These are phyloP conservation scores for Vigna radiata DNA, from an alignment of 306 rosid species.

Conservation along the genomic window DNA sequence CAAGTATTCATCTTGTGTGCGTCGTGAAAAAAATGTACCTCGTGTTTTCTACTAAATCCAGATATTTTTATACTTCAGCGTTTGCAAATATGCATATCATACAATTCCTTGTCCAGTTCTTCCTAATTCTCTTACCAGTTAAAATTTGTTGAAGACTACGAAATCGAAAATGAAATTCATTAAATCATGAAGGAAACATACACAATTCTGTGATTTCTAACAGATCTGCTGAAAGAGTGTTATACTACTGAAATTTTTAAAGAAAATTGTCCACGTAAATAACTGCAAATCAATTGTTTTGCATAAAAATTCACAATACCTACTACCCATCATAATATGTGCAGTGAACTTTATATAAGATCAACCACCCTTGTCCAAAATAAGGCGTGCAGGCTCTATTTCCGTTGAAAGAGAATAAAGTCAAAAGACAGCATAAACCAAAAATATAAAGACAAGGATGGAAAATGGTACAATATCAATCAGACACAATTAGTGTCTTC, in stretches of 20 bases:
- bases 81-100: conserved; percentile 37
- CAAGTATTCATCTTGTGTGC: conserved; percentile 23
- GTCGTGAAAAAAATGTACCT: conserved; percentile 36
- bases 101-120: conserved; percentile 19
- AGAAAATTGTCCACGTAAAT: neutral
- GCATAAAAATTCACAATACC: conserved; percentile 1
- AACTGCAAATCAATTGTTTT: conserved; percentile 12
- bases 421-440: neutral
- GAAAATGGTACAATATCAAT: conserved; percentile 24
- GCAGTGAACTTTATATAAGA: neutral
- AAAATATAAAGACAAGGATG: conserved; percentile 24
- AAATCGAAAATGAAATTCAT: neutral
- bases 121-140: neutral
- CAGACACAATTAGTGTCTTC: conserved; percentile 31
- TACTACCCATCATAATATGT: conserved; percentile 6
- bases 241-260: neutral
- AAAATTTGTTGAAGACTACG: too few relatives aligned
- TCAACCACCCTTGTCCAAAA: conserved; percentile 4
- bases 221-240: too few relatives aligned
- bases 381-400: conserved; percentile 26
- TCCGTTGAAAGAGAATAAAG: neutral
- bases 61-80: conserved; percentile 42
- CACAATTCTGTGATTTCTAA: neutral
- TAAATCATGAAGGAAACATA: neutral
- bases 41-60: conserved; percentile 40